A percentile compares a stretch with the other conserved stretches of the same genome.
phyloP scores from a whole-genome alignment of 2,329 filamentous ascomycete species.

The Neofusicoccum umdonicola region DNA sequence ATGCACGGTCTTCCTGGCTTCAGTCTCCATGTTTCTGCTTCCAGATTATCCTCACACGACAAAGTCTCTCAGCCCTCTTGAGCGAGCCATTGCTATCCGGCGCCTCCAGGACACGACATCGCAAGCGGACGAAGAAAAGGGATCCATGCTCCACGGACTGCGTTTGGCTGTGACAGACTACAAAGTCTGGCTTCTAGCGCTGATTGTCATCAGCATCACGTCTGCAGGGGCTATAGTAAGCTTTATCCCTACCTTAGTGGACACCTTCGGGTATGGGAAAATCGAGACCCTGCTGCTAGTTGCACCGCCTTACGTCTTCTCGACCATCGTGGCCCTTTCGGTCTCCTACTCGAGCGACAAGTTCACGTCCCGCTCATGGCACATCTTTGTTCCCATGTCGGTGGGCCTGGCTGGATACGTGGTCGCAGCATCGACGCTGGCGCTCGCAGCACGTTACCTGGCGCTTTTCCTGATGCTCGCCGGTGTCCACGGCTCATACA shows the following conservation, averaged over 20 bases:
- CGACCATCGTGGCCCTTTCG: neutral
- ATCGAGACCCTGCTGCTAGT: neutral
- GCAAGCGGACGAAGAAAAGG: neutral
- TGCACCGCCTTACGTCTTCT: neutral
- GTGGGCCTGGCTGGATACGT: neutral
- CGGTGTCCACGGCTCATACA: neutral
- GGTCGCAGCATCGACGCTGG: neutral
- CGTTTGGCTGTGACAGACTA: conserved; percentile 15
- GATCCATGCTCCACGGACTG: conserved; percentile 5
- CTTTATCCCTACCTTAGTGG: conserved; percentile 17
- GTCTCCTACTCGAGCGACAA: neutral
- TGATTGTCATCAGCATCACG: conserved; percentile 15
- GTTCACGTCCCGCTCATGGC: neutral
- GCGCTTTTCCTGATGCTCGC: conserved; percentile 2
- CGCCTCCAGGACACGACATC: neutral
- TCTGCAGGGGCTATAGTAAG: conserved; percentile 8
- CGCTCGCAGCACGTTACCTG: neutral
- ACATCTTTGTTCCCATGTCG: neutral
- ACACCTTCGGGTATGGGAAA: conserved; percentile 8
- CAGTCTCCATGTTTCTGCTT: conserved; percentile 2
- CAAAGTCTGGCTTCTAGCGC: conserved; percentile 11
- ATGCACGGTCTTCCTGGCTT: neutral
- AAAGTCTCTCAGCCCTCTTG: neutral
- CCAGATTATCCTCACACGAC: conserved; percentile 16
- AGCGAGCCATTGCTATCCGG: conserved; percentile 12